phyloP scores from a whole-genome alignment of 768 basidiomycete species.

The Holtermanniella nyarrowii region DNA sequence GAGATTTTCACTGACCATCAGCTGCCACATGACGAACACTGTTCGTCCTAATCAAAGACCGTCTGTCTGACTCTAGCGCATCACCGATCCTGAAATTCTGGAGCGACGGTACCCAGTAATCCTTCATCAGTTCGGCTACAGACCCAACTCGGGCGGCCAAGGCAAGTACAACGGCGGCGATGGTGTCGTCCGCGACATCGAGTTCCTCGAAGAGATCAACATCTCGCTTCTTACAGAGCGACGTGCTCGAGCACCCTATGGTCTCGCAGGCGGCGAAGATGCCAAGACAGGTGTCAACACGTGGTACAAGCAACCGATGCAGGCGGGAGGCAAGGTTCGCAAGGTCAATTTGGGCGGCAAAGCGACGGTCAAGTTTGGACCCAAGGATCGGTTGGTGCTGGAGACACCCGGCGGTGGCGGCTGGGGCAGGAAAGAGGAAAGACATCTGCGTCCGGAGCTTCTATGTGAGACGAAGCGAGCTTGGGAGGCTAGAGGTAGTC shows the following conservation, averaged over 20 bases:
- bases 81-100: constrained; percentile 31
- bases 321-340: neutral
- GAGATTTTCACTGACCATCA: neutral
- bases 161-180: constrained; percentile 20
- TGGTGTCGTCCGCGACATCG: constrained; percentile 29
- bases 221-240: constrained; percentile 18
- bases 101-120: constrained; percentile 25
- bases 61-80: constrained; percentile 12
- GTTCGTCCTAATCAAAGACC: constrained; percentile 1
- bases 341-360: constrained; percentile 26
- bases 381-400: constrained; percentile 16
- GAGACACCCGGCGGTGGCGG: constrained; percentile 19
- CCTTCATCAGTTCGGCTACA: constrained; percentile 44
- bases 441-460: constrained; percentile 12
- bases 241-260: constrained; percentile 19
- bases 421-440: constrained; percentile 13
- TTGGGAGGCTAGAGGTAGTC: constrained; percentile 37
- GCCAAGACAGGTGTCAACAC: constrained; percentile 12
- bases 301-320: constrained; percentile 10
- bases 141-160: constrained; percentile 19
- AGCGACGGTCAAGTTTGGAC: constrained; percentile 12
- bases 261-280: constrained; percentile 44
- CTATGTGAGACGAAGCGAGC: constrained; percentile 11
- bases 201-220: constrained; percentile 22
- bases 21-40: constrained; percentile 72